Base-by-base conservation (phyloP, 176 grass and related monocot genomes). In the Zoysia japonica region DNA sequence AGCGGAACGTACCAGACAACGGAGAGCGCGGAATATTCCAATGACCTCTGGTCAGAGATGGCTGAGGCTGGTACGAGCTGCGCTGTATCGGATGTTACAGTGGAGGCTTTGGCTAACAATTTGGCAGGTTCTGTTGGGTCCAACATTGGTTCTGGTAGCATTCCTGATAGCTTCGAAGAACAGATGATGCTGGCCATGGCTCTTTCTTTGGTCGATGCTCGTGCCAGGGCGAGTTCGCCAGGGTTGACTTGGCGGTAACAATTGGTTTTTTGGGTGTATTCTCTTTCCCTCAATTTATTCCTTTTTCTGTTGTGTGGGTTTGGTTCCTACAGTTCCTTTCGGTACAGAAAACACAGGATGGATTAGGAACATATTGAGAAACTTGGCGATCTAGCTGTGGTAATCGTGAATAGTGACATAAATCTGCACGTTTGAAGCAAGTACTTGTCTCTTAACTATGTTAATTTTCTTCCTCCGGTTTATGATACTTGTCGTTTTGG, bases 151-250 rank as follows among this genome's bases (percentile, higher is more conserved):
- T 61, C 85, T 6, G 82, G 61, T 49, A 37, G 76, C 51, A n/a
- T 97, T 72, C 94, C 95, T 3, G 95, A 97, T 68, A 88, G 78
- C 85, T 97, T 94, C 5, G 95, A 97, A 67, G 95, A 97, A 68
- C 89, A 97, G 78, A 92, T 97, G 95, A 94, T 91, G 89, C 74
- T 97, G 12, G 95, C 89, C 53, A 92, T 92, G 83, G 89, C 92
- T 2, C 77, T 97, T 72, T 94, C 95, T 4, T 80, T 97, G 70
- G 92, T 70, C 5, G 95, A 97, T n/a, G 85, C 92, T 5, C 74
- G 85, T 52, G 62, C 87, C 0, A 92, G 82, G 72, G 45, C 80
- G 35, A 85, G 49, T 61, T 64, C 85, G 42, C 82, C 80, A 16
- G 87, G 72, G 52, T 3, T 87, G 64, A 81, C 63, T 45, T 93